A percentile compares a stretch with the other conserved stretches of the same genome.
Evolutionary conservation across 2,329 filamentous ascomycete genomes (phyloP).

Genomic region (Raffaelea deltoideospora): DNA sequence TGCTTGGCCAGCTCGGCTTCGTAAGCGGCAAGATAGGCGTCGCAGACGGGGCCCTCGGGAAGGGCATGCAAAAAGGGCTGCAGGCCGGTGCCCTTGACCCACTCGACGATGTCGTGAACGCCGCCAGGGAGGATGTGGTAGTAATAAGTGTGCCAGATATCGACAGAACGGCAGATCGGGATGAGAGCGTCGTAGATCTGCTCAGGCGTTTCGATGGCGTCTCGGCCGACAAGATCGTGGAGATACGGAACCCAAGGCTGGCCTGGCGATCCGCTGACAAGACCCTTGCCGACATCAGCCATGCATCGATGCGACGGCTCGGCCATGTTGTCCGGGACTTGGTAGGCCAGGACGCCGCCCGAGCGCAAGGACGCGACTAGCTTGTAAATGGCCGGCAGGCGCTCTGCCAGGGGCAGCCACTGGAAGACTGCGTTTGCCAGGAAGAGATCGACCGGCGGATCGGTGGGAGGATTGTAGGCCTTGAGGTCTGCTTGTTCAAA

Average conservation of each 20-base stretch:
- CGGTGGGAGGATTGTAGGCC: constrained; percentile 18
- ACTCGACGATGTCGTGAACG: constrained; percentile 38
- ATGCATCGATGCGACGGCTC: constrained; percentile 35
- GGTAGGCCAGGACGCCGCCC: constrained; percentile 37
- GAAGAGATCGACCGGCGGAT: constrained; percentile 23
- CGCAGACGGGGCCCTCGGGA: constrained; percentile 18
- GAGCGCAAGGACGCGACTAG: constrained; percentile 23
- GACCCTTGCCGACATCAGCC: constrained; percentile 23
- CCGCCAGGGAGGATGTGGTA: constrained; percentile 31
- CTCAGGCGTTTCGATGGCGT: constrained; percentile 29
- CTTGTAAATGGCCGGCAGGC: constrained; percentile 27
- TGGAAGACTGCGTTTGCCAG: constrained; percentile 46
- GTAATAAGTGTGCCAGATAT: constrained; percentile 40
- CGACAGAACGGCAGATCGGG: constrained; percentile 24
- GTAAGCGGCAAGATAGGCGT: constrained; percentile 31
- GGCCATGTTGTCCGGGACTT: constrained; percentile 31
- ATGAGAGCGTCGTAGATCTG: constrained; percentile 34
- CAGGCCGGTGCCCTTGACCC: constrained; percentile 42
- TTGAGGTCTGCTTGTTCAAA: constrained; percentile 32
- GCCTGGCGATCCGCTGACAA: constrained; percentile 5
- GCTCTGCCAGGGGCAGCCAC: constrained; percentile 30
- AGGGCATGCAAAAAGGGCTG: constrained; percentile 37
- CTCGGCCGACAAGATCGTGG: constrained; percentile 17
- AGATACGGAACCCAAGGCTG: constrained; percentile 10
- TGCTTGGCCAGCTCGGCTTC: constrained; percentile 22